Conservation (phyloP, 805 yeast species). For the Candida maris region DNA sequence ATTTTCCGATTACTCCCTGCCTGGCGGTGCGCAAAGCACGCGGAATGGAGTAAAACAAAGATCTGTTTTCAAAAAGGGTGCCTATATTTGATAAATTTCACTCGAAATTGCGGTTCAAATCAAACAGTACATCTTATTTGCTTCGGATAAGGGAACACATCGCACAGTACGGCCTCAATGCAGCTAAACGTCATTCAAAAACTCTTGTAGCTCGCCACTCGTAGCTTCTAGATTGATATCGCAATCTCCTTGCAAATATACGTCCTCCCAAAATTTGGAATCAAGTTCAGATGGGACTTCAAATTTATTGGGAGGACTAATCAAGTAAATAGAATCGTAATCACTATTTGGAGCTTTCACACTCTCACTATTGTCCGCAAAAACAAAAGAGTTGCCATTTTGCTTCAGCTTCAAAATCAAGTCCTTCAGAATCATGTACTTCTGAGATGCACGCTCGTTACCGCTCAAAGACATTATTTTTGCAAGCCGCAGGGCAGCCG, state of each 20-base stretch:
- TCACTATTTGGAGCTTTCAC: constrained; percentile 1
- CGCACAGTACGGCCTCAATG: no score
- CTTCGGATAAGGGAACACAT: no score
- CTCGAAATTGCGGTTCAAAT: no score
- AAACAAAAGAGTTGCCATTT: not conserved
- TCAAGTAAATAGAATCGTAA: not conserved
- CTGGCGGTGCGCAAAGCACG: no score
- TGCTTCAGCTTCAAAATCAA: constrained; percentile 2
- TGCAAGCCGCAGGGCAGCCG: constrained; percentile 1
- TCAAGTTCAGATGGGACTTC: no score
- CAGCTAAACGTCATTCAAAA: not conserved
- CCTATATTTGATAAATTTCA: no score
- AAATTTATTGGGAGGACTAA: not conserved
- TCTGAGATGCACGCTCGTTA: constrained; percentile 4
- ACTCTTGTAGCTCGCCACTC: not conserved
- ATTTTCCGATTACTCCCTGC: no score
- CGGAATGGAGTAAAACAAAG: no score
- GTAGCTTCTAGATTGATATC: constrained; percentile 2
- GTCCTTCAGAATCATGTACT: constrained; percentile 1
- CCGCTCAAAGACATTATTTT: constrained; percentile 4
- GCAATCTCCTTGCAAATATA: constrained; percentile 2
- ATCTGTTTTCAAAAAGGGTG: no score
- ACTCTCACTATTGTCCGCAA: not conserved
- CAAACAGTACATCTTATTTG: no score
- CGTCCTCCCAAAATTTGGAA: constrained; percentile 6